Conservation (phyloP, 768 basidiomycete species). For the Russula griseocarnosa region DNA sequence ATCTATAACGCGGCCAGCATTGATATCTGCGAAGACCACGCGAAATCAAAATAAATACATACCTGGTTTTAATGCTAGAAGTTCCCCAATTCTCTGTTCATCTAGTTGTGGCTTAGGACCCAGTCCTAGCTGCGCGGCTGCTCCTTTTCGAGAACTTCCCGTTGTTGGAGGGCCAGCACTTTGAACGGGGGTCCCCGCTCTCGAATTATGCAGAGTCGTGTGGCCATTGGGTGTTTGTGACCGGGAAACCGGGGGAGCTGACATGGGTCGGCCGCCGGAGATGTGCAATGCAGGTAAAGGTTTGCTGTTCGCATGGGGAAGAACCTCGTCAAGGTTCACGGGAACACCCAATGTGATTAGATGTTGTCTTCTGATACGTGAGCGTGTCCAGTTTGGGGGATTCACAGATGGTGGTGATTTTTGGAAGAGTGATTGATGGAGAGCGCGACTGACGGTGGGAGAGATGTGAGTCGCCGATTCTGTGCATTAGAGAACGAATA, state of each 20-base stretch:
- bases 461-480: slow-evolving; percentile 30
- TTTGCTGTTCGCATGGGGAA: slow-evolving; percentile 61
- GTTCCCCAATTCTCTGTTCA: slow-evolving; percentile 54
- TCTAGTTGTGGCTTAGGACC: slow-evolving; percentile 79
- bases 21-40: neutral
- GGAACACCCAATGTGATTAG: slow-evolving; percentile 89
- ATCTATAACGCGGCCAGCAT: slow-evolving; percentile 44
- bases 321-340: slow-evolving; percentile 90
- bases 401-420: slow-evolving; percentile 70
- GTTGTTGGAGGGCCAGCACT: slow-evolving; percentile 39
- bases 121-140: slow-evolving; percentile 46
- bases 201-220: slow-evolving; percentile 44
- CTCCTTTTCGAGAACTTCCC: slow-evolving; percentile 38
- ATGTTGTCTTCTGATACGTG: slow-evolving; percentile 85
- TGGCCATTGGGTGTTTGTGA: slow-evolving; percentile 35
- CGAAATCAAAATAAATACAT: slow-evolving; percentile 27
- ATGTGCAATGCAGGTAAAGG: slow-evolving; percentile 78
- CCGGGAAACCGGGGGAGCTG: slow-evolving; percentile 66
- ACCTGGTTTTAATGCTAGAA: slow-evolving; percentile 71
- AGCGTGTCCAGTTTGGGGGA: slow-evolving; percentile 93
- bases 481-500: slow-evolving; percentile 19
- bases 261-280: slow-evolving; percentile 77
- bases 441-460: slow-evolving; percentile 57
- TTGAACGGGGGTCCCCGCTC: slow-evolving; percentile 42
- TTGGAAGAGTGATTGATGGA: slow-evolving; percentile 66